These are phyloP conservation scores for Plantago rigida DNA, from an alignment of 305 asterid genomes.

Conservation along the genomic window DNA sequence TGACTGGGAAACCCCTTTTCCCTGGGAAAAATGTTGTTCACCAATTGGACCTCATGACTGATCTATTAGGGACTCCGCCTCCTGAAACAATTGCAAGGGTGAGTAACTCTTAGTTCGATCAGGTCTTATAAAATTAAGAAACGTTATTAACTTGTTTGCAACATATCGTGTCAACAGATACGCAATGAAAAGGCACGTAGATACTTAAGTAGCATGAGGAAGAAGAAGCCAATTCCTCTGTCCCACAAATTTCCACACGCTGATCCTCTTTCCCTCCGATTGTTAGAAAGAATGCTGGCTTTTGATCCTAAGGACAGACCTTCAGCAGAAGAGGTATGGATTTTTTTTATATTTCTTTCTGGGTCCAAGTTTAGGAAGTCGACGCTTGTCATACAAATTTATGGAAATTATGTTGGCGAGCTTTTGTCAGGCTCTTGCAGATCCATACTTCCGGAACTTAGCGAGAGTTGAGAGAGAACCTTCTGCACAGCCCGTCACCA, in stretches of 20 bases:
- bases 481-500: conserved; percentile 87
- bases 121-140: background rate
- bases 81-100: conserved; percentile 93
- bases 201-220: conserved; percentile 87
- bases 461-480: conserved; percentile 98
- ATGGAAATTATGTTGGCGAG: conserved; percentile 25
- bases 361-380: background rate
- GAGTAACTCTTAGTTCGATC: conserved; percentile 21
- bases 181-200: conserved; percentile 96
- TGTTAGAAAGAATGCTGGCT: conserved; percentile 86
- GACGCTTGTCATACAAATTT: conserved; percentile 15
- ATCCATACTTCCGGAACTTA: conserved; percentile 87
- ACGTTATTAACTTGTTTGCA: conserved; percentile 20
- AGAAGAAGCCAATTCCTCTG: conserved; percentile 68
- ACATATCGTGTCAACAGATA: conserved; percentile 45
- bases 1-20: conserved; percentile 84
- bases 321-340: conserved; percentile 71
- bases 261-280: conserved; percentile 82
- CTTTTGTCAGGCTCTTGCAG: conserved; percentile 79
- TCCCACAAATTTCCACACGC: conserved; percentile 77
- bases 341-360: background rate
- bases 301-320: conserved; percentile 95
- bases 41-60: conserved; percentile 91
- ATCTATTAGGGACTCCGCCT: conserved; percentile 79
- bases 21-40: conserved; percentile 94